Evolutionary conservation across 2,329 filamentous ascomycete species (phyloP), one percentile per base, ranked within the genome.

Genomic region (Claviceps sp.): DNA sequence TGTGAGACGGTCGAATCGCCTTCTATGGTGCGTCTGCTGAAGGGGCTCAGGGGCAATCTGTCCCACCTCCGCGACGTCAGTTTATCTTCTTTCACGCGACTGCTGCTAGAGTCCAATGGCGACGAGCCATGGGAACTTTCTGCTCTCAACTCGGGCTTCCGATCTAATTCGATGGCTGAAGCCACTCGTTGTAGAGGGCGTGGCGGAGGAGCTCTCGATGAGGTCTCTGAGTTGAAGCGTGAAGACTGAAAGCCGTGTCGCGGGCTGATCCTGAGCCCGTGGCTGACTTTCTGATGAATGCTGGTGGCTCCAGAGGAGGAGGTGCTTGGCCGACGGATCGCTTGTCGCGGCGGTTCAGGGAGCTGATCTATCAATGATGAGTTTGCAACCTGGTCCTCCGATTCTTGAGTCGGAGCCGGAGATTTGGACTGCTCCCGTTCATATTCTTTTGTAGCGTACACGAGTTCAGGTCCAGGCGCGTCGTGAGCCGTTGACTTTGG

Each of bases 1-100:
- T 64, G 68, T 34, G 59, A 61, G 5, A 63, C 47, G 2, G 66
- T 65, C 19, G 68, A 69, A 8, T 64, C 60, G 0, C 66, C 67
- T 45, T 64, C 64, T 42, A 65, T 62, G 0, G 60, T 59, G 3
- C 55, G 56, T 10, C 57, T 59, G 4, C 56, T 55, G 26, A 64
- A 62, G 0, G 66, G 64, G 37, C 65, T 68, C 6, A 42, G 51
- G 6, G 58, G 55, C 3, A 54, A 50, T 16, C 37, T 48, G 11
- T 59, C 56, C 13, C 52, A 26, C 10, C 50, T 53, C 10, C 43
- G 53, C 8, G 52, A 47, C 22, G 58, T 45, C 4, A 50, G 47
- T 14, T 55, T 45, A 5, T 46, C 50, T 10, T 45, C 50, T 6
- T 52, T 44, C 34, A 54, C 41, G 38, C 54, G 56, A 22, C 52